Evolutionary conservation across 257 asterid genomes (phyloP), one percentile per base, ranked within the genome.

Genomic region (Fraxinus pennsylvanica): DNA sequence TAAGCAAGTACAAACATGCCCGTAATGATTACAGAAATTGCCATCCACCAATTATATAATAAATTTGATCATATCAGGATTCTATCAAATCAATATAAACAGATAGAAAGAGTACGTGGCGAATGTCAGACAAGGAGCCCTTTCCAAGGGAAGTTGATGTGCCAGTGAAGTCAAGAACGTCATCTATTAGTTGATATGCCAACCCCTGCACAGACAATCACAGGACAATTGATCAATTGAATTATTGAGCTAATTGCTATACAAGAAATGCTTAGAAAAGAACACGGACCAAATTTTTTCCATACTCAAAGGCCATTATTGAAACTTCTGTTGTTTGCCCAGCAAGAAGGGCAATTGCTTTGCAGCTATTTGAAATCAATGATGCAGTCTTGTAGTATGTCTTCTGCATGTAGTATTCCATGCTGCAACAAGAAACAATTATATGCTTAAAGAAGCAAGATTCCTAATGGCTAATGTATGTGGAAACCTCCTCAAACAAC

Each of bases 331-430:
- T 75, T 71, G 97, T 87, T 82, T 96, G 98, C 30, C 99, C 99
- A 70, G 96, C 96, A 83, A 96, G 97, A 79, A 95, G 91, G 59
- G 98, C 94, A 74, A 93, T 87, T 7, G 99, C 90, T 84, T 96
- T 90, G 86, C 97, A 91, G 84, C 99, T 96, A 85, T 92, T 96
- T 81, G 98, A 93, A 86, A 96, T 92, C 87, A 96, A 79, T 35
- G 99, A 96, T 36, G 97, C 98, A 43, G 99, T 93, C 88, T 96
- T 96, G 82, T 91, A 93, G 87, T 90, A 93, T 52, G 99, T 93
- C 91, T 96, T 93, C 85, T 93, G 96, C 99, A 96, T 88, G 83
- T 96, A 96, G 87, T 93, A 91, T 32, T 96, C 97, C 99, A 96
- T 96, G 90, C 99, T 94, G 93, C 83, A 80, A 82, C 82, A 85